phyloP scores from a whole-genome alignment of 1,284 basidiomycete species.

The Ceratobasidium theobromae region DNA sequence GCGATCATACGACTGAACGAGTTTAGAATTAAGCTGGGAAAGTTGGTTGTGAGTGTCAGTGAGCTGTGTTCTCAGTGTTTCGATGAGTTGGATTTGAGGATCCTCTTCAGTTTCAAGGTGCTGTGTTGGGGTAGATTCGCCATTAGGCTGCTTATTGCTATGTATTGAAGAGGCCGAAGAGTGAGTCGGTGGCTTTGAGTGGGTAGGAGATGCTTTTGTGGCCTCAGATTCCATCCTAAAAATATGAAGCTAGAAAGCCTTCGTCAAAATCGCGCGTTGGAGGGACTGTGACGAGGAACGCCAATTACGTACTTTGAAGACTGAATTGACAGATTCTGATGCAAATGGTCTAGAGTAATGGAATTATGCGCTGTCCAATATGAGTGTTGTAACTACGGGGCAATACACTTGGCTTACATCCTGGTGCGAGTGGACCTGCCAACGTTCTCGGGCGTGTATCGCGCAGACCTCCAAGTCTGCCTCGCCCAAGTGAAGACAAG shows the following conservation, averaged over 20 bases:
- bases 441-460: neutral
- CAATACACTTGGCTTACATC: neutral
- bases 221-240: conserved; percentile 24
- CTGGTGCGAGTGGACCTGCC: conserved; percentile 22
- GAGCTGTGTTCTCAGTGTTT: conserved; percentile 76
- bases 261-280: neutral
- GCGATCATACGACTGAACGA: conserved; percentile 88
- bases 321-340: conserved; percentile 1
- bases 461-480: neutral
- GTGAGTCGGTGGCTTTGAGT: conserved; percentile 12
- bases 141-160: conserved; percentile 20
- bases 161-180: conserved; percentile 12
- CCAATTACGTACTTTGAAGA: conserved; percentile 12
- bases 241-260: neutral
- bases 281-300: neutral
- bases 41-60: conserved; percentile 88
- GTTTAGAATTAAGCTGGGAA: conserved; percentile 86
- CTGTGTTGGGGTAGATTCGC: neutral
- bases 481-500: no score
- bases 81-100: conserved; percentile 73
- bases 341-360: neutral
- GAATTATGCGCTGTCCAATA: no score
- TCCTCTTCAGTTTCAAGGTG: conserved; percentile 44
- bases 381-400: no score
- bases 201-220: neutral